Percentiles rank a stretch among this genome's conserved stretches.
Conservation (phyloP, 768 basidiomycete species). For the Pleurotus pulmonarius region DNA sequence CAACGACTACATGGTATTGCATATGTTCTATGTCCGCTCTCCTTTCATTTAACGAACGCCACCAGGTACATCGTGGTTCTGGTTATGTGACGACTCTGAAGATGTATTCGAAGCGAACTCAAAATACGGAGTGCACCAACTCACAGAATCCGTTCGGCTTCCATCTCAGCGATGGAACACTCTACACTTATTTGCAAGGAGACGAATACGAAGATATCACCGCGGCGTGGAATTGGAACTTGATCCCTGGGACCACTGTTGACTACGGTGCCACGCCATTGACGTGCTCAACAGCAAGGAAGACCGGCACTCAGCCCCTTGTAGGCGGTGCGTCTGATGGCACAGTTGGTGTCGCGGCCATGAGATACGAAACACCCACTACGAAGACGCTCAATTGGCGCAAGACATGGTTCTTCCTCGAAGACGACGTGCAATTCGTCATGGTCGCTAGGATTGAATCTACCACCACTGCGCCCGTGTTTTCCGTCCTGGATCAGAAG, state of each 20-base stretch:
- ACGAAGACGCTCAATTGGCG: constrained; percentile 25
- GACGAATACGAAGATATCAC: constrained; percentile 43
- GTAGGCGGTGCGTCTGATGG: constrained; percentile 33
- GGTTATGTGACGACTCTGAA: constrained; percentile 40
- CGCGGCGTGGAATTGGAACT: constrained; percentile 56
- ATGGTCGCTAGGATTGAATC: constrained; percentile 22
- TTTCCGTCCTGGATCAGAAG: constrained; percentile 32
- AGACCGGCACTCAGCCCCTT: constrained; percentile 22
- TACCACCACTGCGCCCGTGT: constrained; percentile 18
- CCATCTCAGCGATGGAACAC: constrained; percentile 46
- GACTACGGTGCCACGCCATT: constrained; percentile 28
- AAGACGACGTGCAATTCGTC: constrained; percentile 28
- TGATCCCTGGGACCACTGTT: constrained; percentile 44
- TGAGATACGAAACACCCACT: constrained; percentile 32
- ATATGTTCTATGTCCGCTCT: background rate
- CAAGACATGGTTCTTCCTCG: constrained; percentile 35
- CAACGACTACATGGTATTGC: constrained; percentile 44
- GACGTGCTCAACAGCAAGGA: constrained; percentile 14
- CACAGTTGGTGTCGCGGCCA: constrained; percentile 25
- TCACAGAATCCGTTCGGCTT: constrained; percentile 43
- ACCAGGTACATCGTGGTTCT: constrained; percentile 40
- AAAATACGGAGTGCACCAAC: constrained; percentile 46
- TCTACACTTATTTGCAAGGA: constrained; percentile 45
- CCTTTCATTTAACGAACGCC: background rate
- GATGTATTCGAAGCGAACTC: constrained; percentile 42